These are phyloP conservation scores for Stephanodiscus minutulus DNA, from an alignment of 108 stramenopile species.

Conservation along the genomic window DNA sequence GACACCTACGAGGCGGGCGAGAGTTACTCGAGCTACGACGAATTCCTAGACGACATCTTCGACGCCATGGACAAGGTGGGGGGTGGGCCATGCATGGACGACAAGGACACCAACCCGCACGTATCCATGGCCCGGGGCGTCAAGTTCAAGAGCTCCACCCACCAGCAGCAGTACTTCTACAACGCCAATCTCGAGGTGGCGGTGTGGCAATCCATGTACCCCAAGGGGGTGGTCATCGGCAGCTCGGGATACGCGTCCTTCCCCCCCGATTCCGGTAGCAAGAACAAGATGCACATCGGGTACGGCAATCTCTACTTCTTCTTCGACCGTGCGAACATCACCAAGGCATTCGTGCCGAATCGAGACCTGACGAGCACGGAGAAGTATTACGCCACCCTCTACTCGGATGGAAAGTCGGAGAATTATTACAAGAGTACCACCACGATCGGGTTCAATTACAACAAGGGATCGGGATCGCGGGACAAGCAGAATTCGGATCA, in stretches of 20 bases:
- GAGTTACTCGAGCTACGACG: conserved; percentile 71
- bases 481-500: conserved; percentile 56
- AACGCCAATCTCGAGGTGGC: conserved; percentile 84
- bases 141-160: conserved; percentile 86
- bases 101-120: conserved; percentile 90
- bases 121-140: conserved; percentile 90
- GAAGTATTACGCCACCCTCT: conserved; percentile 72
- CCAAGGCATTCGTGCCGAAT: conserved; percentile 76
- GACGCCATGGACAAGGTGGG: conserved; percentile 73
- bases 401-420: conserved; percentile 56
- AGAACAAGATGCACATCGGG: conserved; percentile 74
- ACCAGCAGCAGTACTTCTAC: conserved; percentile 68
- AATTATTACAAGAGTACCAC: conserved; percentile 65
- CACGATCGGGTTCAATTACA: conserved; percentile 66
- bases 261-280: conserved; percentile 69
- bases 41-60: conserved; percentile 80
- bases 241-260: conserved; percentile 78
- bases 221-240: conserved; percentile 86
- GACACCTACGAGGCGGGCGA: conserved; percentile 74
- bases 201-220: conserved; percentile 92
- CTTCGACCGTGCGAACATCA: conserved; percentile 91
- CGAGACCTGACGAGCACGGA: conserved; percentile 66
- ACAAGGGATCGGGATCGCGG: conserved; percentile 72
- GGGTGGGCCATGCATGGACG: conserved; percentile 90
- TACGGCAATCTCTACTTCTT: conserved; percentile 92